phyloP scores from a whole-genome alignment of 441 rosid genomes.

The Melastoma candidum region DNA sequence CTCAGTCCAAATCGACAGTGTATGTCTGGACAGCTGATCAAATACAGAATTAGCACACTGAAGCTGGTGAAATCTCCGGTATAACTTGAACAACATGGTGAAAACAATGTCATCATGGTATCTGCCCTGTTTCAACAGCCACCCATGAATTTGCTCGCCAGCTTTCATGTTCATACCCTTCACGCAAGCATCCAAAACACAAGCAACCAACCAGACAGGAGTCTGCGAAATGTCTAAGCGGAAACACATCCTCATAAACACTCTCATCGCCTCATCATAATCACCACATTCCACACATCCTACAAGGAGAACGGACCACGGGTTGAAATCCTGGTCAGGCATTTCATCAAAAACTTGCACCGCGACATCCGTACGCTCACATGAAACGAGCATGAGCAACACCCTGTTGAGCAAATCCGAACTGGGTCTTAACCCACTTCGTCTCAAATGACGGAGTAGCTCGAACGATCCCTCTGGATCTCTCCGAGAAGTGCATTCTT shows the following conservation, averaged over 20 bases:
- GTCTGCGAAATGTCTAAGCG: constrained; percentile 16
- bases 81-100: constrained; percentile 41
- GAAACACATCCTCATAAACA: constrained; percentile 32
- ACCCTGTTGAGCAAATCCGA: constrained; percentile 31
- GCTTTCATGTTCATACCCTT: constrained; percentile 30
- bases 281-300: constrained; percentile 31
- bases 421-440: constrained; percentile 22
- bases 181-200: constrained; percentile 47
- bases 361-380: constrained; percentile 34
- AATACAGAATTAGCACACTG: constrained; percentile 35
- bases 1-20: constrained; percentile 33
- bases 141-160: constrained; percentile 56
- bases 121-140: constrained; percentile 42
- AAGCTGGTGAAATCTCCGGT: constrained; percentile 32
- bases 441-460: constrained; percentile 33
- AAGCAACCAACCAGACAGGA: constrained; percentile 33
- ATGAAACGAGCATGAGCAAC: constrained; percentile 35
- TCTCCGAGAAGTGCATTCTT: constrained; percentile 36
- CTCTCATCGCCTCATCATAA: constrained; percentile 27
- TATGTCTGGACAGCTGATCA: constrained; percentile 21
- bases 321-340: constrained; percentile 34
- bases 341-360: constrained; percentile 59
- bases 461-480: constrained; percentile 34
- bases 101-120: constrained; percentile 22
- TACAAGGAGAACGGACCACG: constrained; percentile 47